Evolutionary conservation across 2,329 filamentous ascomycete species (phyloP), one percentile per base, ranked within the genome.

Genomic region (Colletotrichum sp.): DNA sequence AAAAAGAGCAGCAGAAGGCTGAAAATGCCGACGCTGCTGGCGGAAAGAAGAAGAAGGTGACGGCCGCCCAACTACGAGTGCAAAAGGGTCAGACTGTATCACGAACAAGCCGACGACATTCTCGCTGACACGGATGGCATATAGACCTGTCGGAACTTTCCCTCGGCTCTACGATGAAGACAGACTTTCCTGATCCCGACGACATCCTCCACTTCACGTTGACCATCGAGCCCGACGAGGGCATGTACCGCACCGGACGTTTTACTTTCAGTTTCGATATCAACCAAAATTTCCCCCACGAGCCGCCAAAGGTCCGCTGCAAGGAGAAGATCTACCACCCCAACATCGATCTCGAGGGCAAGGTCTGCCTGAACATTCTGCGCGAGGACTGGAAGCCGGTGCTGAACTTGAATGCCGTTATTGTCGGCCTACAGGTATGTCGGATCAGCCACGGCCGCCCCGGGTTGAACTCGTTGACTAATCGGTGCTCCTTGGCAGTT

Each of bases 321-420:
- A 94, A 93, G 80, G 95, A 99, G 87, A 98, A 98, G 89, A 98
- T 99, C 81, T 99, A 99, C 87, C 97, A 99, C 84, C 97, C 97
- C 8, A 99, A 99, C 85, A 99, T 99, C 83, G 97, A 99, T 82
- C 90, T 98, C 55, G 95, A 98, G 84, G 97, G 97, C 80, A 99
- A 99, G 83, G 96, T 99, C 77, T 99, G 97, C 88, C 87, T 99
- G 82, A 99, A 99, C 84, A 99, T 99, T 81, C 86, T 99, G 82
- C 90, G 97, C 77, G 97, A 99, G 87, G 97, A 99, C 87, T 99
- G 97, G 97, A 99, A 98, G 89, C 97, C 97, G 0, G 97, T 99
- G 60, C 87, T 99, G 83, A 98, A 98, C 84, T 85, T 99, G 83
- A 98, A 98, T 83, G 96, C 97, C 18, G 96, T 98, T 55, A 97